Base-by-base conservation (phyloP, 441 rosid genomes). In the Adansonia rubrostipa region DNA sequence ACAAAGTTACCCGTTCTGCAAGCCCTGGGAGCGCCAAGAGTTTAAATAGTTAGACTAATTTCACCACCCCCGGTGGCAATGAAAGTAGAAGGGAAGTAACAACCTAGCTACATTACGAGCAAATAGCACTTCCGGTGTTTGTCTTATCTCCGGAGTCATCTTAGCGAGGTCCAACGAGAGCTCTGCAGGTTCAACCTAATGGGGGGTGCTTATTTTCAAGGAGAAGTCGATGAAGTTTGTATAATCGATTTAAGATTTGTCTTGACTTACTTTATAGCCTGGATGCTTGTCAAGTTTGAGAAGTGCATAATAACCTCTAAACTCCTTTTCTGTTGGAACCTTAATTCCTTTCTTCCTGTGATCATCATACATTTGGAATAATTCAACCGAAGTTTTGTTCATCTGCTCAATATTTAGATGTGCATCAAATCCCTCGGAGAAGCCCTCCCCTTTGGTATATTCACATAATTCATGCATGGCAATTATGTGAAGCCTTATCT, bases 201-300 rank as follows among this genome's bases (percentile, higher is more conserved):
- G 86, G 79, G 44, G 84, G 73, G 58, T 73, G 70, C 78, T 83
- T 47, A 79, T 53, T 79, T 67, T 74, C 74, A 65, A 67, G 63
- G 64, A 77, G 28, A 74, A 75, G 33, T 10, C 64, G 70, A 71
- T 57, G 47, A 80, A 76, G 83, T 42, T 61, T 51, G 66, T 33
- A 60, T 61, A 86, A 76, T 71, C 56, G 50, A 76, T 73, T 77
- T 28, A 14, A 53, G 62, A 63, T 51, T 68, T 45, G 71, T 61
- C 47, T 80, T 50, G 51, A 83, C 92, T 90, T 82, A 93, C 99
- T 86, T 87, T 96, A 78, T 96, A 96, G 78, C 99, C 99, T 65
- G 99, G 99, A 90, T 96, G 99, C 85, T 93, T 96, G 90, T 94
- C 99, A 50, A 96, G 92, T 87, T 96, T 96, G 86, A 96, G 94